Base-by-base conservation (phyloP, 192 early-diverging fungal genomes). In the Lobulomyces angularis region DNA sequence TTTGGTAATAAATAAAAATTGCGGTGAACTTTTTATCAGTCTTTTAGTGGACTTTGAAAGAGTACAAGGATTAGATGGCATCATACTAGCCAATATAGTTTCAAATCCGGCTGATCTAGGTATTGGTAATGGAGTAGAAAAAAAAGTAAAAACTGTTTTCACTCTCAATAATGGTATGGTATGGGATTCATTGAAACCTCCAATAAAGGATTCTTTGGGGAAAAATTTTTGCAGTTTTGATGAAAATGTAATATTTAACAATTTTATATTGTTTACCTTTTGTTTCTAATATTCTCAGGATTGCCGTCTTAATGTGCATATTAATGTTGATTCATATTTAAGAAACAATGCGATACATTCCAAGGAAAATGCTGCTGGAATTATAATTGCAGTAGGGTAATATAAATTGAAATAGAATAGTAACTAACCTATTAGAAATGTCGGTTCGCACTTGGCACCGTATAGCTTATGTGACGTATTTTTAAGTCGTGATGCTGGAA, bases 81-180 rank as follows among this genome's bases (percentile, higher is more conserved):
- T 91, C 55, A 66, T 86, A 16, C 43, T 98, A 6, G 89, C 83
- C n/a, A 97, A 97, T 51, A 70, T 76, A 23, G 84, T 95, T 1
- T 48, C 49, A 22, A 93, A 97, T 40, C 62, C 71, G 0, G 57
- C 74, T 16, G 76, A 76, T 7, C 49, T 90, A 35, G 67, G 61
- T 22, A 62, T 59, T 26, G 45, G 56, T 0, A 21, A 35, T 1
- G 62, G 60, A 12, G 58, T 59, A 5, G 53, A 56, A 27, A 90
- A 92, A 63, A 45, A 67, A 31, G 50, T 92, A 28, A 71, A 57
- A 35, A 75, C 82, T 0, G 56, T 81, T 40, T 84, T 94, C n/a
- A 83, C 81, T 21, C 92, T 80, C 67, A 85, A 93, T 50, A 88
- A 93, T 46, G 92, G 90, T 20, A 58, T 69, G 7, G 65, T 71